Conservation (phyloP, 2,329 filamentous ascomycete genomes). For the Calonectria naviculata region DNA sequence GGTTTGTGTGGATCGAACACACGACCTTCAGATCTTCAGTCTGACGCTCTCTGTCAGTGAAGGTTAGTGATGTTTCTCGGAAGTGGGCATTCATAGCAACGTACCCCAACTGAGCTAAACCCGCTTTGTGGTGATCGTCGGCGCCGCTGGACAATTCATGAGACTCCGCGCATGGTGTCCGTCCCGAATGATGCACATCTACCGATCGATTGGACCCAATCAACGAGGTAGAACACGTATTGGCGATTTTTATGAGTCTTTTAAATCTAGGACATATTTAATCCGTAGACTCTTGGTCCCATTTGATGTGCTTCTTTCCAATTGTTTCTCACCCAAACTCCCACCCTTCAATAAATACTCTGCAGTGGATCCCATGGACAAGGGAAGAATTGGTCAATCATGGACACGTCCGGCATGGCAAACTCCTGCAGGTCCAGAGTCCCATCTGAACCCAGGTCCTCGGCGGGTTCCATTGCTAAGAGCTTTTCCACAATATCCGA, state of each 20-base stretch:
- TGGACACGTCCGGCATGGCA: conserved; percentile 45
- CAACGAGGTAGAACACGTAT: too few species aligned
- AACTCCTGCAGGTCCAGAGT: conserved; percentile 38
- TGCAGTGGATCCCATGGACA: conserved; percentile 50
- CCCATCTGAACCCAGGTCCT: conserved; percentile 29
- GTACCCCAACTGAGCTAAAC: conserved; percentile 6
- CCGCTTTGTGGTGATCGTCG: background rate
- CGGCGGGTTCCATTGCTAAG: conserved; percentile 39
- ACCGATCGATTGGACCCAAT: too few species aligned
- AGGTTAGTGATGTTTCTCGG: background rate
- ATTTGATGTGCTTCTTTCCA: too few species aligned
- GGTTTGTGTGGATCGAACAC: conserved; percentile 3
- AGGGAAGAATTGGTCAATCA: conserved; percentile 49
- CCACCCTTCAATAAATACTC: conserved; percentile 41
- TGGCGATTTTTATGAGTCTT: too few species aligned
- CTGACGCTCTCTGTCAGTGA: conserved; percentile 1
- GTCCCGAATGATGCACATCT: too few species aligned
- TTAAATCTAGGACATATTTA: too few species aligned
- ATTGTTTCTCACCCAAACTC: too few species aligned
- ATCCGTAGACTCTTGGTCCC: too few species aligned
- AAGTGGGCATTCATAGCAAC: background rate
- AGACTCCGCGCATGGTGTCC: too few species aligned
- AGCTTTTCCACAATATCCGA: conserved; percentile 59
- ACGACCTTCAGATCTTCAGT: conserved; percentile 1
- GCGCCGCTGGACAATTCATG: background rate